Percentiles rank a stretch among this genome's conserved stretches.
Evolutionary conservation across 75 land plant genomes (phyloP).

Genomic region (Pinus albicaulis): DNA sequence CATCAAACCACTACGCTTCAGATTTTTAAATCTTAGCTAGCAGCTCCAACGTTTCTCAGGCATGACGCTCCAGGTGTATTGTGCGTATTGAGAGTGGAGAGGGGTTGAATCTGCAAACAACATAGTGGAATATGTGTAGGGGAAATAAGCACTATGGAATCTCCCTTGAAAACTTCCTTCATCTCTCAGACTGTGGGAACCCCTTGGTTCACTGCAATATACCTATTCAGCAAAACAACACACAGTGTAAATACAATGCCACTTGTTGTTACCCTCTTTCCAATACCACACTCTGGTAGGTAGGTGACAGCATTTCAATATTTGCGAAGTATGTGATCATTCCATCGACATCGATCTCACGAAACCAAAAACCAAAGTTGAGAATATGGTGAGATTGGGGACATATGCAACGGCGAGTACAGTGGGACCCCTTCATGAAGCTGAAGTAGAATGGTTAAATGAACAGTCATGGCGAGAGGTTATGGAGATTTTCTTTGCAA

Average conservation of each 20-base stretch:
- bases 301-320: conserved; percentile 29
- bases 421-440: conserved; percentile 74
- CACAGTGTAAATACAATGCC: conserved; percentile 23
- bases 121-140: no score
- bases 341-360: no score
- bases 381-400: conserved; percentile 68
- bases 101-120: no score
- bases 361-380: neutral
- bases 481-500: conserved; percentile 96
- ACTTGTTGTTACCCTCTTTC: conserved; percentile 55
- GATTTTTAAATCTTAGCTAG: no score
- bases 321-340: conserved; percentile 19
- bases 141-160: conserved; percentile 28
- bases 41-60: no score
- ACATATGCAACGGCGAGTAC: conserved; percentile 86
- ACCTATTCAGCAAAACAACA: conserved; percentile 4
- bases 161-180: conserved; percentile 44
- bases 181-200: conserved; percentile 57
- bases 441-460: conserved; percentile 95
- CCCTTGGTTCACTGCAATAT: conserved; percentile 24
- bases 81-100: no score
- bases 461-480: conserved; percentile 96
- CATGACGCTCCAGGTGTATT: no score
- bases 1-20: no score
- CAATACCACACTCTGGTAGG: conserved; percentile 28